These are phyloP conservation scores for Cyberlindnera xylosilytica DNA, from an alignment of 805 yeast genomes.

Conservation along the genomic window DNA sequence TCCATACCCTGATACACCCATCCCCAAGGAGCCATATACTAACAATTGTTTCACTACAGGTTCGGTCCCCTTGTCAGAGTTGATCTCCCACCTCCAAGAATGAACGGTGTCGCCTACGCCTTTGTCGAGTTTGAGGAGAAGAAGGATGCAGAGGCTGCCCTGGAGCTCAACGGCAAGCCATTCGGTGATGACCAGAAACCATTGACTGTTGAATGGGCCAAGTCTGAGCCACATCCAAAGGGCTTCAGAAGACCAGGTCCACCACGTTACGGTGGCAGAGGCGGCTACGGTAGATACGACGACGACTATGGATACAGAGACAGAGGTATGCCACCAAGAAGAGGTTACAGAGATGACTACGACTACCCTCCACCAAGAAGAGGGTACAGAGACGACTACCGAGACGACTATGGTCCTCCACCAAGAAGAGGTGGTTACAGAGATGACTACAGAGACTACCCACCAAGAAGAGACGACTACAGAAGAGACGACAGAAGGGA, in stretches of 20 bases:
- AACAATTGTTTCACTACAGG: conserved; percentile 28
- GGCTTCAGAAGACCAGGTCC: conserved; percentile 20
- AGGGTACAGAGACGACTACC: conserved; percentile 17
- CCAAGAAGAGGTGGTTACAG: conserved; percentile 13
- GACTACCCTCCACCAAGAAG: conserved; percentile 19
- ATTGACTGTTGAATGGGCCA: conserved; percentile 52
- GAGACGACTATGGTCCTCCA: conserved; percentile 15
- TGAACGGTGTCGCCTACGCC: conserved; percentile 56
- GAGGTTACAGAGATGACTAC: conserved; percentile 10
- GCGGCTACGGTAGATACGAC: conserved; percentile 8
- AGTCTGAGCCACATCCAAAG: conserved; percentile 47
- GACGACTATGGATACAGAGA: conserved; percentile 18
- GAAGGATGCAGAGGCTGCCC: conserved; percentile 53
- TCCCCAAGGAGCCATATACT: too few species aligned
- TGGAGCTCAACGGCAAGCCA: conserved; percentile 43
- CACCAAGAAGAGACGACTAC: conserved; percentile 20
- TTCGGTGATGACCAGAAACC: conserved; percentile 31
- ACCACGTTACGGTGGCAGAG: conserved; percentile 5
- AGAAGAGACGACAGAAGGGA: conserved; percentile 14
- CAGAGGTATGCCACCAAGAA: conserved; percentile 14
- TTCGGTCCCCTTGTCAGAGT: conserved; percentile 56
- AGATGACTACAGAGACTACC: conserved; percentile 18
- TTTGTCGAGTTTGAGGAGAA: conserved; percentile 55
- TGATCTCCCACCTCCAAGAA: conserved; percentile 61
- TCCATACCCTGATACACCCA: too few species aligned